Percentiles rank a stretch among this genome's conserved stretches.
These are phyloP conservation scores for Leccinum huronense DNA, from an alignment of 1,284 basidiomycete genomes.

Conservation along the genomic window DNA sequence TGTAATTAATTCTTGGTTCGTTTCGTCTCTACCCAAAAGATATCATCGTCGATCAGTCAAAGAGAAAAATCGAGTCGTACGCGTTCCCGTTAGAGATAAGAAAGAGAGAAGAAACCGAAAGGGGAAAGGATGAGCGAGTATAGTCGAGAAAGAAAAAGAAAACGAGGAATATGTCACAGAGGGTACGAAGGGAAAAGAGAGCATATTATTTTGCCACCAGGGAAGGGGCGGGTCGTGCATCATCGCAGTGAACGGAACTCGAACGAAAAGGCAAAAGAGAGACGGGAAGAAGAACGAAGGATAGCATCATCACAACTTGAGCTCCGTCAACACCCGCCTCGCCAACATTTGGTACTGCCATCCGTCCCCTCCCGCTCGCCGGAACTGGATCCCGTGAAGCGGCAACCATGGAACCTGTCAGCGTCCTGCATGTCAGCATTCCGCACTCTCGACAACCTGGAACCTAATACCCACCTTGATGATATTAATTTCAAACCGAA, in stretches of 20 bases:
- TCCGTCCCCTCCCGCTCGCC: conserved; percentile 87
- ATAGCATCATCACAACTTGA: conserved; percentile 68
- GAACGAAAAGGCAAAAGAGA: background rate
- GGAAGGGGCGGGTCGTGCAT: background rate
- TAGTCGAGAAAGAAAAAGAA: background rate
- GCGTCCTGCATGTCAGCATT: background rate
- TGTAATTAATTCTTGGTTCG: conserved; percentile 1
- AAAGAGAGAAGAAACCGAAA: background rate
- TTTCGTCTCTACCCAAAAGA: background rate
- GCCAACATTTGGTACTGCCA: conserved; percentile 99
- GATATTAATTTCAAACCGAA: conserved; percentile 92
- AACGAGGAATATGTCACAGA: conserved; percentile 18
- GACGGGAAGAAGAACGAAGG: background rate
- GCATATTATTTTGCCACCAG: background rate
- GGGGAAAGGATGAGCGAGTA: background rate
- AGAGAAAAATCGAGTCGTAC: background rate
- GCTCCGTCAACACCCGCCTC: conserved; percentile 87
- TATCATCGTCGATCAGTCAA: background rate
- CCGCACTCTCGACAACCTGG: background rate
- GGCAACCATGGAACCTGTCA: conserved; percentile 88
- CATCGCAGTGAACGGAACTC: background rate
- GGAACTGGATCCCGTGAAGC: conserved; percentile 94
- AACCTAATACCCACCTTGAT: conserved; percentile 70
- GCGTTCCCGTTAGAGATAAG: background rate
- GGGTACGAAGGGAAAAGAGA: background rate